Base-by-base conservation (phyloP, 441 rosid genomes). In the Isatis lusitanica region DNA sequence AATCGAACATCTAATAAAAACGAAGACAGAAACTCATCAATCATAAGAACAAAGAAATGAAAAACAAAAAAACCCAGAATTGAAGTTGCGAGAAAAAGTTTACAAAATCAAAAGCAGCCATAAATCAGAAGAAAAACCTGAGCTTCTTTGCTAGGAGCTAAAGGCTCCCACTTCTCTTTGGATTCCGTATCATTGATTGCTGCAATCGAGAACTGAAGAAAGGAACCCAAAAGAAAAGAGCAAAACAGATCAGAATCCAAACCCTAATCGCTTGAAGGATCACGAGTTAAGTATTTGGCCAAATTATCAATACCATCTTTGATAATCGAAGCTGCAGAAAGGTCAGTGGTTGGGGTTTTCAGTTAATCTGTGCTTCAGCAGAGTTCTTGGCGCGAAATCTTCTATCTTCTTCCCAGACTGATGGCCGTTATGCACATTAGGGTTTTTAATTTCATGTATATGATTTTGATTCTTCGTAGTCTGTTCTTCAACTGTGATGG, bases 101-200 rank as follows among this genome's bases (percentile, higher is more conserved):
- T 13, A 56, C 2, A 21, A 31, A 36, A 63, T 12, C 16, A 24
- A 68, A 57, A 73, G 43, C 13, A 56, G 38, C 65, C 52, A 44
- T 68, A 73, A 16, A 70, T 46, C 21, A 62, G 65, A 76, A 80
- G 33, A 30, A 33, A 55, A 56, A 78, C 99, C 98, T 93, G 99
- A 66, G 98, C 97, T 87, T 93, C 98, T 82, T 96, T 91, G 73
- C 97, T 90, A 13, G 99, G 98, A 69, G 99, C 98, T 70, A 93
- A 77, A 74, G 98, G 99, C 80, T 93, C 98, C 99, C 98, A 96
- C 66, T 91, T 93, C 31, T 86, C 76, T 51, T 56, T 84, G 15
- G 99, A 81, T 61, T 91, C 94, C 9, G 93, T 87, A 47, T 96
- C 99, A 80, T 96, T 96, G 75, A 96, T 93, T 13, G 99, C 99